A percentile compares a stretch with the other conserved stretches of the same genome.
Conservation (phyloP, 2,329 filamentous ascomycete genomes). For the Onygenales sp. region DNA sequence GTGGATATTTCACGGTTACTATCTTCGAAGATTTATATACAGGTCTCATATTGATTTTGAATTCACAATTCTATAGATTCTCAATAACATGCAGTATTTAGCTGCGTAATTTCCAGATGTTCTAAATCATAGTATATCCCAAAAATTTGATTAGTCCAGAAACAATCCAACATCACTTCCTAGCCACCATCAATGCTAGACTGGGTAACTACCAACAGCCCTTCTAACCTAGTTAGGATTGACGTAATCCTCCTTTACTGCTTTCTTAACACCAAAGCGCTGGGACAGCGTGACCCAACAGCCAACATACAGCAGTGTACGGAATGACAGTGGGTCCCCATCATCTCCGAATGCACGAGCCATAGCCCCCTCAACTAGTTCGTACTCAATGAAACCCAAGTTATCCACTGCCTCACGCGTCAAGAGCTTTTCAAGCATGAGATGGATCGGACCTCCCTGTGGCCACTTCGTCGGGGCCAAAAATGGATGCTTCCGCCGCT, state of each 20-base stretch:
- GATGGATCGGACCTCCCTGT: slow-evolving; percentile 35
- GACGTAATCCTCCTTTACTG: background rate
- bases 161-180: too few species aligned
- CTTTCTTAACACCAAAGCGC: slow-evolving; percentile 31
- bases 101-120: too few species aligned
- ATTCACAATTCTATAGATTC: too few species aligned
- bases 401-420: slow-evolving; percentile 28
- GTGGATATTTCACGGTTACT: too few species aligned
- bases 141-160: too few species aligned
- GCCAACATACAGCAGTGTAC: slow-evolving; percentile 29
- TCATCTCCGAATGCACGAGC: slow-evolving; percentile 30
- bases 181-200: too few species aligned
- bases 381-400: slow-evolving; percentile 35
- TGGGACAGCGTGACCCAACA: slow-evolving; percentile 38
- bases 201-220: too few species aligned
- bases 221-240: background rate
- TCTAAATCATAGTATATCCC: too few species aligned
- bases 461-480: slow-evolving; percentile 37
- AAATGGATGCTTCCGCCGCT: slow-evolving; percentile 42
- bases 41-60: too few species aligned
- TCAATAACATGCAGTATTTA: too few species aligned
- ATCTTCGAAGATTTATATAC: too few species aligned
- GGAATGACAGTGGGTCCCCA: slow-evolving; percentile 25
- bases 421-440: slow-evolving; percentile 18
- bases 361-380: slow-evolving; percentile 25